These are phyloP conservation scores for Lachancea thermotolerans DNA, from an alignment of 805 yeast species.

Conservation along the genomic window DNA sequence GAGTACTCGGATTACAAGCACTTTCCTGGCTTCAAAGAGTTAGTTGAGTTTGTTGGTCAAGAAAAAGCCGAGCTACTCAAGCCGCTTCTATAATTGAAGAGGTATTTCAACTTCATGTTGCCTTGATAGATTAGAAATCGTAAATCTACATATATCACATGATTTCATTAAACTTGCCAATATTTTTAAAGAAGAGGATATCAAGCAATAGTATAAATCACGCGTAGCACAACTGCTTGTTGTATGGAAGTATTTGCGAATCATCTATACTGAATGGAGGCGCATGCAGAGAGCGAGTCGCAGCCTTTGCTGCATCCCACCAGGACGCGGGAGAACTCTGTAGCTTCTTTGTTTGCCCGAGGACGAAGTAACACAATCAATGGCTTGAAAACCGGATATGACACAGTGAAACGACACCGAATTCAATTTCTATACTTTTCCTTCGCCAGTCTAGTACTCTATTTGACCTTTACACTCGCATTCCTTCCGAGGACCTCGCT, in stretches of 20 bases:
- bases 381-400: slow-evolving; percentile 25
- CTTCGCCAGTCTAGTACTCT: slow-evolving; percentile 21
- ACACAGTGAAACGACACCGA: slow-evolving; percentile 26
- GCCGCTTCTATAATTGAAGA: slow-evolving; percentile 29
- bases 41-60: slow-evolving; percentile 34
- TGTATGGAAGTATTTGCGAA: too few relatives aligned
- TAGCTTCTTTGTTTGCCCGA: slow-evolving; percentile 14
- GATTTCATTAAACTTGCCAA: too few relatives aligned
- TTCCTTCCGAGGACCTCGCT: slow-evolving; percentile 82
- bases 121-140: too few relatives aligned
- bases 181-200: too few relatives aligned
- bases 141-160: too few relatives aligned
- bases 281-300: slow-evolving; percentile 3
- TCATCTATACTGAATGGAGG: neutral
- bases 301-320: slow-evolving; percentile 6
- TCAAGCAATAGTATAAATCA: too few relatives aligned
- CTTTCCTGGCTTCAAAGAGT: slow-evolving; percentile 31
- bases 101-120: too few relatives aligned
- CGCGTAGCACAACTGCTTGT: too few relatives aligned
- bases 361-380: slow-evolving; percentile 27
- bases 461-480: slow-evolving; percentile 51
- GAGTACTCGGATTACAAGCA: slow-evolving; percentile 48
- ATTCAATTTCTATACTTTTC: slow-evolving; percentile 22
- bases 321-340: slow-evolving; percentile 12
- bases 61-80: slow-evolving; percentile 32